phyloP scores from a whole-genome alignment of 257 asterid genomes.

The Solanum paucissectum region DNA sequence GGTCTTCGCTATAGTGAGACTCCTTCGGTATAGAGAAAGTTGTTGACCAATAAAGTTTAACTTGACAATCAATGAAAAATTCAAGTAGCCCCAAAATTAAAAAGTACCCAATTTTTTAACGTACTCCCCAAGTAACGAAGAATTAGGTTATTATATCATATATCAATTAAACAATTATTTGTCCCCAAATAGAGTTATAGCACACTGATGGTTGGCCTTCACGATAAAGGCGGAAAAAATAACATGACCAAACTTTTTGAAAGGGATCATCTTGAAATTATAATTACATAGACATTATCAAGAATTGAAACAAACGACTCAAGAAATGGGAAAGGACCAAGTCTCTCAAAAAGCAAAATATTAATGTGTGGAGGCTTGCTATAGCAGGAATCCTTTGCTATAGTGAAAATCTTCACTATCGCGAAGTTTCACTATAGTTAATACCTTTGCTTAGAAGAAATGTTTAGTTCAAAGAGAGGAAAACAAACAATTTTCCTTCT shows the following conservation, averaged over 20 bases:
- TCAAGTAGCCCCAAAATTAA: not conserved
- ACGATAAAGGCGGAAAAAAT: not conserved
- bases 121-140: not conserved
- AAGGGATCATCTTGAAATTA: not conserved
- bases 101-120: not conserved
- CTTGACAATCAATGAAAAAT: not conserved
- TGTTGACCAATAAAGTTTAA: not conserved
- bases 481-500: not conserved
- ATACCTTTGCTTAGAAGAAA: not conserved
- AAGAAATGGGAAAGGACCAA: not conserved
- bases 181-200: not conserved
- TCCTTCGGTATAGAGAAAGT: not conserved
- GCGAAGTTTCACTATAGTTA: not conserved
- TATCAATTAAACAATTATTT: not conserved
- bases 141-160: too few species aligned
- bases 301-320: not conserved
- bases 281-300: not conserved
- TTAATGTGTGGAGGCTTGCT: not conserved
- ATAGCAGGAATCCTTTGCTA: not conserved
- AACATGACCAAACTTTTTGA: not conserved
- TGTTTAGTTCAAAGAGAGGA: too few species aligned
- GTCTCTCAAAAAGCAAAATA: not conserved
- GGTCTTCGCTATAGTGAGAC: too few species aligned
- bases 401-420: not conserved
- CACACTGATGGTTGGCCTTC: not conserved